Percentiles rank a stretch among this genome's conserved stretches.
phyloP scores from a whole-genome alignment of 2,329 filamentous ascomycete genomes.

The Aureobasidium sp. region DNA sequence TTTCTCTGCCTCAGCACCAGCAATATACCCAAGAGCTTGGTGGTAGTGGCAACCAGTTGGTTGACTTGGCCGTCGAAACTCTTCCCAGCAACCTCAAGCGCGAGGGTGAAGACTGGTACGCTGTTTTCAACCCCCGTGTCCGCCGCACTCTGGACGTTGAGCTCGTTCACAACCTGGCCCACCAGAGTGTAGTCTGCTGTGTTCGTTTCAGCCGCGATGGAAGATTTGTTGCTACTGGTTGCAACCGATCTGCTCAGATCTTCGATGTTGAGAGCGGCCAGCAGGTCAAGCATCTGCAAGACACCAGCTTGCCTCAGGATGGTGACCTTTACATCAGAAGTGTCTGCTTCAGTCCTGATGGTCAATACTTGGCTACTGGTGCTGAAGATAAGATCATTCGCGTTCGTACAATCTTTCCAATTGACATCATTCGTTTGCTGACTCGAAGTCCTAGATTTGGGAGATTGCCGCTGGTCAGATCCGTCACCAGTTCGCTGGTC shows the following conservation, averaged over 20 bases:
- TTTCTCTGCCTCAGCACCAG: conserved; percentile 25
- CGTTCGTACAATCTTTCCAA: conserved; percentile 46
- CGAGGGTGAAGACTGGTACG: conserved; percentile 87
- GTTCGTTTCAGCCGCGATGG: conserved; percentile 95
- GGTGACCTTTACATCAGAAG: conserved; percentile 96
- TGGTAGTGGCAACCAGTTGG: conserved; percentile 62
- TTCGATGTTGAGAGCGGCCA: conserved; percentile 85
- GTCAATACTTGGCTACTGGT: conserved; percentile 86
- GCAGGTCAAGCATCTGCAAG: conserved; percentile 83
- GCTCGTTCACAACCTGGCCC: conserved; percentile 82
- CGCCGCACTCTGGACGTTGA: conserved; percentile 88
- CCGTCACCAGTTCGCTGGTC: conserved; percentile 87
- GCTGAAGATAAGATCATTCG: conserved; percentile 96
- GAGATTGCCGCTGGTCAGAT: conserved; percentile 80
- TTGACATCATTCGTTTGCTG: conserved; percentile 10
- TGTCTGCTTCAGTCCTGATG: conserved; percentile 97
- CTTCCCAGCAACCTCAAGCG: conserved; percentile 84
- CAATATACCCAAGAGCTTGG: conserved; percentile 29
- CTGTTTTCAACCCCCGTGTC: conserved; percentile 89
- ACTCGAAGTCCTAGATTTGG: conserved; percentile 65
- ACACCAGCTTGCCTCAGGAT: conserved; percentile 76
- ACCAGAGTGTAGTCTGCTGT: conserved; percentile 97
- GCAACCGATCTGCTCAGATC: conserved; percentile 98
- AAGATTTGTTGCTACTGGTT: conserved; percentile 91
- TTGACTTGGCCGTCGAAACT: conserved; percentile 80